Percentiles rank a stretch among this genome's conserved stretches.
Conservation (phyloP, 1,284 basidiomycete genomes). For the Rugosomyces carneus region DNA sequence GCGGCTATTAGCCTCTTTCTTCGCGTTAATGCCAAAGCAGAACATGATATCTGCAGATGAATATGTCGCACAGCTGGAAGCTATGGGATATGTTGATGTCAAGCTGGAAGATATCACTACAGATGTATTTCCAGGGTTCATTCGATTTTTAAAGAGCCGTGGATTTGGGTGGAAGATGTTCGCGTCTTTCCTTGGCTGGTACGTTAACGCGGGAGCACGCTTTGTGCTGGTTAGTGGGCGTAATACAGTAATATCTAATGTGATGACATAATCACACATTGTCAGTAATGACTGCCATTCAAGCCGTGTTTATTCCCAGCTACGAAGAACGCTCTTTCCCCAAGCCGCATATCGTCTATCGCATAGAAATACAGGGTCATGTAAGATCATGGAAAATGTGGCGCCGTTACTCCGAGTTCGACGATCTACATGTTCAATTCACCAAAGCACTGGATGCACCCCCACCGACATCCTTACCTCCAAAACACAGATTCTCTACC, state of each 20-base stretch:
- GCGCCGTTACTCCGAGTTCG: slow-evolving; percentile 92
- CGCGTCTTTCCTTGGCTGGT: slow-evolving; percentile 33
- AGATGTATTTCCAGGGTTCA: slow-evolving; percentile 58
- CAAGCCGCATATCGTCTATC: slow-evolving; percentile 76
- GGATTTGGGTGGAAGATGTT: slow-evolving; percentile 43
- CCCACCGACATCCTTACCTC: slow-evolving; percentile 65
- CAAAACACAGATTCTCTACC: slow-evolving; percentile 72
- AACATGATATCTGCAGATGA: slow-evolving; percentile 45
- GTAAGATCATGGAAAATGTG: slow-evolving; percentile 90
- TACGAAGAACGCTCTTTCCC: slow-evolving; percentile 62
- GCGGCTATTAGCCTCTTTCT: slow-evolving; percentile 23
- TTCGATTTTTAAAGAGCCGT: slow-evolving; percentile 38
- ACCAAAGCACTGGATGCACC: slow-evolving; percentile 62
- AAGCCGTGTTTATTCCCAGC: slow-evolving; percentile 62
- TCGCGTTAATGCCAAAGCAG: slow-evolving; percentile 42
- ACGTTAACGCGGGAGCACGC: slow-evolving; percentile 38
- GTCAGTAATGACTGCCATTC: slow-evolving; percentile 64
- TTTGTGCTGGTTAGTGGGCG: slow-evolving; percentile 51
- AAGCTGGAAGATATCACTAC: slow-evolving; percentile 53
- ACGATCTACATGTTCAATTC: slow-evolving; percentile 79
- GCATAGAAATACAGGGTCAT: slow-evolving; percentile 74
- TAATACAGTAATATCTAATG: background rate
- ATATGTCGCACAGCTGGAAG: slow-evolving; percentile 41
- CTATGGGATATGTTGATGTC: slow-evolving; percentile 51
- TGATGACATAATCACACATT: slow-evolving; percentile 7